Base-by-base conservation (phyloP, 225 moss, liverwort and hornwort genomes). In the Physcomitrellopsis africana region DNA sequence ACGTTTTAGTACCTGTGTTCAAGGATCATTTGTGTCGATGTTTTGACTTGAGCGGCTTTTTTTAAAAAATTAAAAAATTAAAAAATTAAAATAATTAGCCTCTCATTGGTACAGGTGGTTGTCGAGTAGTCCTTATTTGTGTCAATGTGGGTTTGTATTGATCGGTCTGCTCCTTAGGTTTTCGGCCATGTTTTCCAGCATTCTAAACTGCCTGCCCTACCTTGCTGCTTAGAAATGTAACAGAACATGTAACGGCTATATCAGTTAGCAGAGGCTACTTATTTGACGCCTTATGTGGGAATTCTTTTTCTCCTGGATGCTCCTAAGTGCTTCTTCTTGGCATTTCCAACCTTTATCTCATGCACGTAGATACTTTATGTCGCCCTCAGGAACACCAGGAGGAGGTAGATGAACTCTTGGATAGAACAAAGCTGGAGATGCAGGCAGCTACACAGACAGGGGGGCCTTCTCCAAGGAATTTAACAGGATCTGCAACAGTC, bases 361-460 rank as follows among this genome's bases (percentile, higher is more conserved):
- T 79, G 29, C 71, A 45, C 69, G 19, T 37, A 75, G 79, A 66
- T 80, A 81, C 70, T 63, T 62, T 29, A 74, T 77, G 72, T 83
- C 70, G 46, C 69, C 68, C 69, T 45, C 95, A 99, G 97, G 97
- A 95, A 82, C 97, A 92, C 77, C 96, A 97, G 76, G 93, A 95
- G 84, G 97, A 95, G 94, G 97, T 99, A 99, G 93, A 99, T 84
- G 91, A 89, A 81, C 80, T 99, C 74, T 72, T 99, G 94, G 94
- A 94, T 85, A 90, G 93, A 89, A 95, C 95, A 84, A 95, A 92
- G 92, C 90, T 91, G 94, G 97, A 99, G 87, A 99, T 99, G 97
- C 97, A 99, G 91, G 97, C 93, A 92, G 85, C 87, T 82, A 92
- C 92, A 91, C 97, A 89, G 55, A 86, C 95, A 78, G 97, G 93